A percentile compares a stretch with the other conserved stretches of the same genome.
Conservation (phyloP, 1,284 basidiomycete genomes). For the Takashimella tepidaria region DNA sequence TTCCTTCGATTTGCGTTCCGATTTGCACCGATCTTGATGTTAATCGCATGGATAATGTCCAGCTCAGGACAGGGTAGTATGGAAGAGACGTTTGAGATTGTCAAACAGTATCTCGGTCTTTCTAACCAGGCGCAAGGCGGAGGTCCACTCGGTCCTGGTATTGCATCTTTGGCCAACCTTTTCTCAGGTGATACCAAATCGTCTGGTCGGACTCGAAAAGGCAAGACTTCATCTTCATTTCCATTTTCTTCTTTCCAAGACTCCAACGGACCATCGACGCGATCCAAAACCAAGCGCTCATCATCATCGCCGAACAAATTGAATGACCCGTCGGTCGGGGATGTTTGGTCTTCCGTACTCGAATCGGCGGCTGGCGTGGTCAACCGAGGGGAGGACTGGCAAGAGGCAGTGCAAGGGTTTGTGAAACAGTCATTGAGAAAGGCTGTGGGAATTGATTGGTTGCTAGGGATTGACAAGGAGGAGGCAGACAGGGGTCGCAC, state of each 20-base stretch:
- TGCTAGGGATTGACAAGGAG: constrained; percentile 14
- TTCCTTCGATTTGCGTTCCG: constrained; percentile 38
- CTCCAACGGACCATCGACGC: neutral
- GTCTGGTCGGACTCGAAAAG: neutral
- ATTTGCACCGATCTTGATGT: constrained; percentile 36
- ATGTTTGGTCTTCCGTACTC: neutral
- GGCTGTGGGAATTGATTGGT: constrained; percentile 37
- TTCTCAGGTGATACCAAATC: neutral
- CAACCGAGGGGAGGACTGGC: constrained; percentile 14
- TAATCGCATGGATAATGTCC: constrained; percentile 42
- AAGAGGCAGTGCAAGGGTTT: constrained; percentile 33
- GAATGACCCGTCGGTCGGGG: neutral
- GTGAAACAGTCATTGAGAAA: constrained; percentile 32
- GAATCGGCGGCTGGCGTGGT: neutral
- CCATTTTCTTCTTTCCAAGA: neutral
- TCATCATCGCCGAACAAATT: neutral
- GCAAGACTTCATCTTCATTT: neutral
- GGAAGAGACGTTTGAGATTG: constrained; percentile 32
- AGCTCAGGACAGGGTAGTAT: constrained; percentile 39
- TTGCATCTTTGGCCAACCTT: constrained; percentile 13
- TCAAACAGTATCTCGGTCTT: constrained; percentile 35
- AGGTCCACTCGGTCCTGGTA: constrained; percentile 8
- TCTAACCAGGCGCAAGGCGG: neutral
- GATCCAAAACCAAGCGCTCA: neutral
- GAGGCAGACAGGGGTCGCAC: constrained; percentile 11